Base-by-base conservation (phyloP, 768 basidiomycete genomes). In the Phallus indusiatus region DNA sequence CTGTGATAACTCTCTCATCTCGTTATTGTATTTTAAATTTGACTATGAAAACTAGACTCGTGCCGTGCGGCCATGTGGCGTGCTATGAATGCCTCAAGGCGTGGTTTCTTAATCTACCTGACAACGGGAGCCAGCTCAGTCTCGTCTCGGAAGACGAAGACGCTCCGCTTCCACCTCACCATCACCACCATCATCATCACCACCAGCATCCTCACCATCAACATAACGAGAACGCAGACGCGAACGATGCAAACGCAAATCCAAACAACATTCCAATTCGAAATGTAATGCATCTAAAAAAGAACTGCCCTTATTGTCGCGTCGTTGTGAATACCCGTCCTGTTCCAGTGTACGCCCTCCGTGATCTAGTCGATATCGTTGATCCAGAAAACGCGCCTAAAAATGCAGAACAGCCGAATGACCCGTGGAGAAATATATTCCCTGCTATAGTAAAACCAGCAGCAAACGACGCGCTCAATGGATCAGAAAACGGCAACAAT, bases 301-400 rank as follows among this genome's bases (percentile, higher is more conserved):
- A 59, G 28, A 2, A 22, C 17, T 59, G 57, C 52, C 57, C 47
- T 37, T 21, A 51, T 21, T 59, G 57, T 53, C 57, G 57, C 22
- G 10, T n/a, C 17, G 2, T 42, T 5, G 33, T 59, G 28, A 53
- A 17, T 10, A 22, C 49, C 17, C 57, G 57, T n/a, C 57, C 57
- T 5, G 35, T 53, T 11, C 50, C 28, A 14, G 18, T 59, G 11
- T 53, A 53, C 20, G 28, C 35, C 22, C 18, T 59, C 11, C 22
- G 33, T 28, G 50, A 59, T 28, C 22, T 59, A n/a, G 28, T 53
- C 35, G 47, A 8, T 14, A 56, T 56, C 22, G 12, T 55, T 1
- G 54, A 17, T 1, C 54, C 54, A 34, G n/a, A 35, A 55, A 35
- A 28, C n/a, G 47, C n/a, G 12, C 17, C 10, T 5, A 42, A 36